phyloP scores from a whole-genome alignment of 768 basidiomycete species.

The Exidia glandulosa region DNA sequence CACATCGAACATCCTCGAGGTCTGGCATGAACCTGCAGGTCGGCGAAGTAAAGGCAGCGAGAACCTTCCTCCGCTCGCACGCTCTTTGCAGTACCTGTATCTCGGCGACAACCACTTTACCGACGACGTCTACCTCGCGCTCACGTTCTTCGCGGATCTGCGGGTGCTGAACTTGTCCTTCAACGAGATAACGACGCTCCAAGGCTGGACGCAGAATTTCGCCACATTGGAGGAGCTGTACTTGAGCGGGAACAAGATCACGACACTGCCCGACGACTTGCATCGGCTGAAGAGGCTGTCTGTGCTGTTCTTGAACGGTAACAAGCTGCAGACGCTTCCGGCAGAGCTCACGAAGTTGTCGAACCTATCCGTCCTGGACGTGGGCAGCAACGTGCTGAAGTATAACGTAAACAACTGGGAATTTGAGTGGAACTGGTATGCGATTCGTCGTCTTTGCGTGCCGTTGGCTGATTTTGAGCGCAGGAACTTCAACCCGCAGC shows the following conservation, averaged over 20 bases:
- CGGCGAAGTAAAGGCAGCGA: neutral
- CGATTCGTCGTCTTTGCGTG: neutral
- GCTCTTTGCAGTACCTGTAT: conserved; percentile 66
- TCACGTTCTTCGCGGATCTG: conserved; percentile 69
- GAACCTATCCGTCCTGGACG: conserved; percentile 73
- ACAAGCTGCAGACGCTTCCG: conserved; percentile 84
- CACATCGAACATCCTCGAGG: conserved; percentile 74
- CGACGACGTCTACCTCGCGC: conserved; percentile 63
- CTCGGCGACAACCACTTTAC: conserved; percentile 83
- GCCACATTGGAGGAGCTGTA: conserved; percentile 71
- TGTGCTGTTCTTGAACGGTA: conserved; percentile 85
- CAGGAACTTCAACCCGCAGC: conserved; percentile 93
- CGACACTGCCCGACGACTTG: conserved; percentile 83
- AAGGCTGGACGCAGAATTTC: neutral
- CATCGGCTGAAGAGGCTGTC: conserved; percentile 54
- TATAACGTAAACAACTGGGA: conserved; percentile 99
- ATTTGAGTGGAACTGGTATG: conserved; percentile 97
- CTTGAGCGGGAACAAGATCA: conserved; percentile 89
- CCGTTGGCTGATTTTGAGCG: neutral
- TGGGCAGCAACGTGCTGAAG: conserved; percentile 85
- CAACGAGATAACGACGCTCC: conserved; percentile 61
- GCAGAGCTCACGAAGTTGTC: conserved; percentile 79
- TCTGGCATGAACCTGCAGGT: conserved; percentile 54
- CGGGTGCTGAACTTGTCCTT: conserved; percentile 84
- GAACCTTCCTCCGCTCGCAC: conserved; percentile 45